Conservation (phyloP, 2,329 filamentous ascomycete species). For the Verticillium zaregamsianum region DNA sequence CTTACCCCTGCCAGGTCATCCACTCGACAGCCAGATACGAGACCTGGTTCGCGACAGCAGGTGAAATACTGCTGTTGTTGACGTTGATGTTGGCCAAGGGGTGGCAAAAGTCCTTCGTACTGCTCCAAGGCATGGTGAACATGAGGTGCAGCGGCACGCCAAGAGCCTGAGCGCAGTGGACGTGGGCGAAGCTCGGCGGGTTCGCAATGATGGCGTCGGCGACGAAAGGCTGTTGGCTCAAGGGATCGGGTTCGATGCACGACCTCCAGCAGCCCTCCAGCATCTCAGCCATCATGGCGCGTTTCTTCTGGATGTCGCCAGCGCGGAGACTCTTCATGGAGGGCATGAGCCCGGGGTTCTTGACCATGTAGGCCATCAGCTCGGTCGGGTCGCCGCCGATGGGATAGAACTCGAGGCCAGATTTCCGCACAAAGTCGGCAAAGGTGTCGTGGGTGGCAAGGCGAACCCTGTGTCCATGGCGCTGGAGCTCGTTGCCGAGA, state of each 20-base stretch:
- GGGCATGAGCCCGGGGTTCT: slow-evolving; percentile 22
- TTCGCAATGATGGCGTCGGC: slow-evolving; percentile 48
- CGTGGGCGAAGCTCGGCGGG: slow-evolving; percentile 43
- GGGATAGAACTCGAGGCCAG: slow-evolving; percentile 47
- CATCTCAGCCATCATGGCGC: slow-evolving; percentile 19
- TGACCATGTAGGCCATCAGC: slow-evolving; percentile 28
- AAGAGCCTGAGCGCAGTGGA: slow-evolving; percentile 41
- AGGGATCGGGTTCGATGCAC: slow-evolving; percentile 15
- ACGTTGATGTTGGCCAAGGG: slow-evolving; percentile 69
- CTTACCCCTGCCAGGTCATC: slow-evolving; percentile 68
- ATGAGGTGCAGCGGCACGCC: slow-evolving; percentile 41
- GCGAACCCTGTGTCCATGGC: slow-evolving; percentile 45
- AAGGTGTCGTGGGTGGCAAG: slow-evolving; percentile 48
- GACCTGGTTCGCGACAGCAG: slow-evolving; percentile 62
- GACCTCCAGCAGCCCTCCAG: slow-evolving; percentile 19
- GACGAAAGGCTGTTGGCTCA: slow-evolving; percentile 32
- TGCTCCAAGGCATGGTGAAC: slow-evolving; percentile 69
- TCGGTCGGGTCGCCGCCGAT: slow-evolving; percentile 51
- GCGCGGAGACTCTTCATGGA: slow-evolving; percentile 18
- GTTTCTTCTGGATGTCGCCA: slow-evolving; percentile 21
- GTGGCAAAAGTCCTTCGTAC: slow-evolving; percentile 69
- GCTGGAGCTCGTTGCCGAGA: slow-evolving; percentile 42
- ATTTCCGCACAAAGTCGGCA: slow-evolving; percentile 40
- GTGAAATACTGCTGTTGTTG: slow-evolving; percentile 43
- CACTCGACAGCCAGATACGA: slow-evolving; percentile 70